Percentiles rank a stretch among this genome's conserved stretches.
Conservation (phyloP, 2,329 filamentous ascomycete genomes). For the Immersiporthe knoxdaviesiana region DNA sequence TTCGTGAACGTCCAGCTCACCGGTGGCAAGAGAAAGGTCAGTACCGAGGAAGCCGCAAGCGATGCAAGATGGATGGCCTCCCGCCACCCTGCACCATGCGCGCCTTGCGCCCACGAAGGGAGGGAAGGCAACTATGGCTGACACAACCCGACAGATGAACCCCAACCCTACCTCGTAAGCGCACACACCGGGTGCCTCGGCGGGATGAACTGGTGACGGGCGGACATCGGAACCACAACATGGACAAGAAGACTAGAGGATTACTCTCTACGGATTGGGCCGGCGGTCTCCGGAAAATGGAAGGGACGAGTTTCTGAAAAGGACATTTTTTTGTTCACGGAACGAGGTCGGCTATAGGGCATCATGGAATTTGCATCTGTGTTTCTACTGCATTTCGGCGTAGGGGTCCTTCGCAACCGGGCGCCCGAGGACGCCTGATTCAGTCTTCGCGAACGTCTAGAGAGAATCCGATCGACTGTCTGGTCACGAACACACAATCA, state of each 20-base stretch:
- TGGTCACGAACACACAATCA: conserved; percentile 13
- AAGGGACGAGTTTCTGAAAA: conserved; percentile 23
- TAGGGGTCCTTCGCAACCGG: conserved; percentile 24
- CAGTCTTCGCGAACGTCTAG: conserved; percentile 30
- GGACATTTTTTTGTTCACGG: conserved; percentile 4
- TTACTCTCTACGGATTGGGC: conserved; percentile 18
- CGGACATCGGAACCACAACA: conserved; percentile 21
- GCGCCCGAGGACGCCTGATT: conserved; percentile 28
- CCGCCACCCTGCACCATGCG: not conserved
- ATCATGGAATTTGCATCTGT: conserved; percentile 28
- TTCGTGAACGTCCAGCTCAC: conserved; percentile 98
- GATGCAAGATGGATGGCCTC: not conserved
- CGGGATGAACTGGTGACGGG: conserved; percentile 27
- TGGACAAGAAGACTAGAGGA: conserved; percentile 26
- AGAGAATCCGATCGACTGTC: conserved; percentile 30
- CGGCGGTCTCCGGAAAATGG: conserved; percentile 21
- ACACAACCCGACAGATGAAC: conserved; percentile 29
- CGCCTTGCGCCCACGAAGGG: not conserved
- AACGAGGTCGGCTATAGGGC: conserved; percentile 24
- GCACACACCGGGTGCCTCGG: conserved; percentile 17
- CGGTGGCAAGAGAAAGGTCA: conserved; percentile 94
- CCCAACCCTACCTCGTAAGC: conserved; percentile 31
- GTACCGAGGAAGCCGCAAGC: conserved; percentile 32
- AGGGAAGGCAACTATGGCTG: conserved; percentile 4
- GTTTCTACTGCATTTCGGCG: conserved; percentile 28